Base-by-base conservation (phyloP, 345 rosid genomes). In the Syzygium jambos region DNA sequence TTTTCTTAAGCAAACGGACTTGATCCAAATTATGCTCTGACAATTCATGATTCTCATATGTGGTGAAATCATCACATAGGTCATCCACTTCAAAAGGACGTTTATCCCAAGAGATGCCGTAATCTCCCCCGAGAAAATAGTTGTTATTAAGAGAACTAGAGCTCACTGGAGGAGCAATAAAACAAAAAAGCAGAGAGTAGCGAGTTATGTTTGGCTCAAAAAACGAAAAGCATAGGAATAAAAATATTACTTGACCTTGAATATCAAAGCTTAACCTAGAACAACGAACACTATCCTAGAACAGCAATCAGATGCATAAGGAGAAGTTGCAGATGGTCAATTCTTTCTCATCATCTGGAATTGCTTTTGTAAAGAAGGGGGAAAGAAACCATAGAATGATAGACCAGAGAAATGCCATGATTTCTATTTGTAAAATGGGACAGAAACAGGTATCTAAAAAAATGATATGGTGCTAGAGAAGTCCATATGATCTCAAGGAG, bases 1-100 rank as follows among this genome's bases (percentile, higher is more conserved):
- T 93, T 89, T 93, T 95, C 89, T 91, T 90, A 87, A 41, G 90
- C 82, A 57, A 61, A 61, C 86, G 84, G 55, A 91, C 89, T 88
- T 89, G 29, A 85, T 85, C 91, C 88, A 90, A 91, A 89, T 90
- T 87, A 92, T 88, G 88, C 88, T 85, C 91, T 85, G 89, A 86
- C 85, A 89, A 55, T 87, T 91, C 90, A 78, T 83, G 52, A 7
- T 90, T 85, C 78, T 90, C 93, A 90, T 85, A 86, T 49, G 89
- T 89, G 88, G 87, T 30, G 73, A 89, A 90, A 52, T 91, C 88
- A 87, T 87, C 88, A 85, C 91, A 90, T 52, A 51, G 65, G 54
- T 56, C 88, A 73, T 92, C 92, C 88, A 84, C 83, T 90, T 88
- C 59, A 86, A 49, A 87, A 46, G 88, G 91, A 92, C 88, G 88